Base-by-base conservation (phyloP, 176 grass and related monocot species). In the Carex scoparia region DNA sequence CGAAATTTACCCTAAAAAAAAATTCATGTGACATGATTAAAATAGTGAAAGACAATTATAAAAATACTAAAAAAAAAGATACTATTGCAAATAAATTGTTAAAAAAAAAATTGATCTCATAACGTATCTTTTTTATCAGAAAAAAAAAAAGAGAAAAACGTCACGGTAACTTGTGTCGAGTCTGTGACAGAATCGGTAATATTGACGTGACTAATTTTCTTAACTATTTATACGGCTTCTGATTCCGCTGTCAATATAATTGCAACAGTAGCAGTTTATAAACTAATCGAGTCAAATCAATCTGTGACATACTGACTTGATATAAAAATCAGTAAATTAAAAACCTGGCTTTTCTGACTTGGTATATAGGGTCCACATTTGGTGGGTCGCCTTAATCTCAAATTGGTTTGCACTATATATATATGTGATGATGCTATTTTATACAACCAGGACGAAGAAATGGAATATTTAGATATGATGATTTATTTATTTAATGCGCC, bases 381-480 rank as follows among this genome's bases (percentile, higher is more conserved):
- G 46, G 46, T 75, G 46, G 71, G 44, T 76, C 1, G 48, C 46
- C 71, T 76, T 76, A 28, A 54, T 54, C 46, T 76, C 71, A 53
- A 54, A 76, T 76, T 76, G 42, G 42, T 31, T 51, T 76, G 19
- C 71, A 76, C 48, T 53, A 53, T 12, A 40, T 40, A 40, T 40
- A 40, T 40, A 40, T 40, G 46, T 76, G 18, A 76, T 48, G 67
- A 74, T 53, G 14, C 32, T 44, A 54, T 53, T 53, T 30, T 55
- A 55, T 77, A 77, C 55, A 70, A 70, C 48, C 74, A 5, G 6
- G 74, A 27, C 6, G 27, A 57, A 57, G n/a, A 46, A 72, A 30
- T 57, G 13, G 48, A 56, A 78, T 78, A 77, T 56, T 78, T 56
- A 57, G 12, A 78, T 78, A 78, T 57, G 72, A 57, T 78, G 12